These are phyloP conservation scores for Gastrodia elata DNA, from an alignment of 106 monocot genomes.

Conservation along the genomic window DNA sequence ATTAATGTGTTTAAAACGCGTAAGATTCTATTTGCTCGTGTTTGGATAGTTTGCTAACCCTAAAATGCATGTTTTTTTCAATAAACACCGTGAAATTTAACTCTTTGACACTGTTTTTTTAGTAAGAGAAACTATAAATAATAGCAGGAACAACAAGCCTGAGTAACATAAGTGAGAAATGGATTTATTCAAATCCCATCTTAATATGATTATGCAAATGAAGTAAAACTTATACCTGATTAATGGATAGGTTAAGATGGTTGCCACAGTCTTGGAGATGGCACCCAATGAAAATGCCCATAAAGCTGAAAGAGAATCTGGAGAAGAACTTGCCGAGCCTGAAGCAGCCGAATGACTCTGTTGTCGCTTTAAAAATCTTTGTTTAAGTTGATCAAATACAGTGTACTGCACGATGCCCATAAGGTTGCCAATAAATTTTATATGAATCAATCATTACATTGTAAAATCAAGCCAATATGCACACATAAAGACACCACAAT, in stretches of 20 bases:
- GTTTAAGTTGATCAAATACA: conserved; percentile 74
- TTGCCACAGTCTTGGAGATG: conserved; percentile 56
- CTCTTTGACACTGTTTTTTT: neutral
- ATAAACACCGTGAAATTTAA: no score
- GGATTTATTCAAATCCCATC: neutral
- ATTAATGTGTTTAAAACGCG: no score
- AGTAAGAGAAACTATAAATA: neutral
- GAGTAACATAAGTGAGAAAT: no score
- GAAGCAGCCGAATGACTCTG: conserved; percentile 10
- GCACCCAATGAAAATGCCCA: conserved; percentile 70
- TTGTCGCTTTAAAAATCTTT: conserved; percentile 23
- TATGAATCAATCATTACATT: neutral
- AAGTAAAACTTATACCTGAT: conserved; percentile 36
- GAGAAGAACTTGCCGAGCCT: conserved; percentile 20
- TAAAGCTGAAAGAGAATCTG: conserved; percentile 52
- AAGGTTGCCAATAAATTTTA: neutral
- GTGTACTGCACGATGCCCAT: conserved; percentile 45
- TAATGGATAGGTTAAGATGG: conserved; percentile 57
- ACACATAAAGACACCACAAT: neutral
- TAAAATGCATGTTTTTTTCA: no score
- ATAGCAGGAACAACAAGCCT: no score
- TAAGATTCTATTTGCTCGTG: no score
- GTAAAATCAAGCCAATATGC: neutral
- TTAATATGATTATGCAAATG: neutral
- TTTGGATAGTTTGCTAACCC: no score